phyloP scores from a whole-genome alignment of 1,284 basidiomycete species.

The Ustilago hordei region DNA sequence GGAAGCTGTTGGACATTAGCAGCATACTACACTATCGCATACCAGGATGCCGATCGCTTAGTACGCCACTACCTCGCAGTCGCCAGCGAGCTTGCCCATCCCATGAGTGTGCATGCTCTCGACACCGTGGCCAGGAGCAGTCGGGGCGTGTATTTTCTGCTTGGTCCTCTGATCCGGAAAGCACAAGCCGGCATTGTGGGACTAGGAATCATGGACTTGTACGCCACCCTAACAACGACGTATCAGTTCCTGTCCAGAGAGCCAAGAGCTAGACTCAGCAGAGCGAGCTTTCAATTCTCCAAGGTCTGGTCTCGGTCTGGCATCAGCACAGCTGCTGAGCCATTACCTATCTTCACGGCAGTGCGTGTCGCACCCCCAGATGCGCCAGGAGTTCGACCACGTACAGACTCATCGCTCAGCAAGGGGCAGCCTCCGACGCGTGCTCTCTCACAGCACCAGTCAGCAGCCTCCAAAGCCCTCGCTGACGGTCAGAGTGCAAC shows the following conservation, averaged over 20 bases:
- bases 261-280: conserved; percentile 53
- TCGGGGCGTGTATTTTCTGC: conserved; percentile 62
- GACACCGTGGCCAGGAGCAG: conserved; percentile 60
- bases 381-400: conserved; percentile 40
- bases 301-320: conserved; percentile 57
- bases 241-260: conserved; percentile 60
- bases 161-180: conserved; percentile 63
- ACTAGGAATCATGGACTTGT: conserved; percentile 68
- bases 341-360: conserved; percentile 64
- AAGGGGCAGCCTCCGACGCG: conserved; percentile 47
- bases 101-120: conserved; percentile 63
- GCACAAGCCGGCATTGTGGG: conserved; percentile 55
- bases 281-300: conserved; percentile 64
- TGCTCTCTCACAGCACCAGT: conserved; percentile 48
- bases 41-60: conserved; percentile 50
- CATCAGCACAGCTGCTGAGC: conserved; percentile 41
- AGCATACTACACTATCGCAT: conserved; percentile 58
- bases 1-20: conserved; percentile 69
- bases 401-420: conserved; percentile 45
- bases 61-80: conserved; percentile 57
- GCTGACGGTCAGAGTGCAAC: not conserved
- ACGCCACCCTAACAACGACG: conserved; percentile 61
- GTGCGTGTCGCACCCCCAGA: conserved; percentile 51
- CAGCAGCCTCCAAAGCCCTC: conserved; percentile 32
- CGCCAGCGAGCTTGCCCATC: conserved; percentile 61